Base-by-base conservation (phyloP, 2,329 filamentous ascomycete species). In the Podosphaera aphanis region DNA sequence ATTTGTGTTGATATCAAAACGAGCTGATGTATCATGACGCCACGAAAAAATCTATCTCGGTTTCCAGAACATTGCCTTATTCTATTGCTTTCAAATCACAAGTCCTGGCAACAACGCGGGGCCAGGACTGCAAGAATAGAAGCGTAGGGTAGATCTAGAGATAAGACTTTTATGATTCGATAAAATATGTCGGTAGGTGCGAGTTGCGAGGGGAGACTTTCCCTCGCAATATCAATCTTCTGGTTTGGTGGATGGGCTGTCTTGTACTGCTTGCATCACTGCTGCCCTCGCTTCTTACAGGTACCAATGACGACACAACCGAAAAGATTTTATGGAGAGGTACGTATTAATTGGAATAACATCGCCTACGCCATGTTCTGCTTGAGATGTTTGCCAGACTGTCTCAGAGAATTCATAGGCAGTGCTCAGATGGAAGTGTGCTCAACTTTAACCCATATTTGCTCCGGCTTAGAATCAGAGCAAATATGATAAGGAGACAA, bases 401-500 rank as follows among this genome's bases (percentile, higher is more conserved):
- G 61, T 61, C 62, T 49, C 53, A 53, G 56, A 60, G 58, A 57
- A 55, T 42, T 60, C 60, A 59, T 57, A 60, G 61, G 35, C 57
- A 59, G 61, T 59, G 55, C 60, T 65, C 64, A 63, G 67, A 69
- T 67, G 60, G 60, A 61, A 65, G 70, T 65, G 61, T 59, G 64
- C 73, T 79, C 74, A 57, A 79, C 74, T 73, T 70, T 66, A 59
- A 53, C 57, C 55, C 53, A 54, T 55, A 53, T 50, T 53, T 61
- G 59, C 59, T 57, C 60, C 55, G 50, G 52, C 48, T 46, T 48
- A 44, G 50, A 44, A 46, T 51, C 48, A 50, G 48, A 54, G 56
- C 53, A 56, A 45, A 50, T 49, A 46, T 50, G 48, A 57, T 57
- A 59, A 65, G 64, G 64, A 67, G 62, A 59, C 57, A 53, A 16